phyloP scores from a whole-genome alignment of 2,329 filamentous ascomycete species.

The Pyrenochaeta sp. region DNA sequence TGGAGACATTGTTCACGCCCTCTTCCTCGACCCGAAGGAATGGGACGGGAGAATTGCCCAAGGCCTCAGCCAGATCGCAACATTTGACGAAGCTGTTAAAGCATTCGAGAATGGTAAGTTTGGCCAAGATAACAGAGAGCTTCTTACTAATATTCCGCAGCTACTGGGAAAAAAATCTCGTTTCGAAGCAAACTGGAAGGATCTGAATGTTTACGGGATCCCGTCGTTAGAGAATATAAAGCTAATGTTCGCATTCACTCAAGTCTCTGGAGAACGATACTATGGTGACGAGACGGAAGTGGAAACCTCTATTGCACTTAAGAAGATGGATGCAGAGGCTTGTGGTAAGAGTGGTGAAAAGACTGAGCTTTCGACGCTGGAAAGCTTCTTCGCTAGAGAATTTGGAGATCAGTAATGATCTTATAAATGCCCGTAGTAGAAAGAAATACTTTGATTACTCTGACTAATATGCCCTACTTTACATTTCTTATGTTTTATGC shows the following conservation, averaged over 20 bases:
- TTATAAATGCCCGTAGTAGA: too few relatives aligned
- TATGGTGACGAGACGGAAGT: slow-evolving; percentile 28
- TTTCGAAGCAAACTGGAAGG: slow-evolving; percentile 25
- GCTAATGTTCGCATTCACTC: slow-evolving; percentile 30
- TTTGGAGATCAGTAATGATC: not conserved
- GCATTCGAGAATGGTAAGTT: slow-evolving; percentile 47
- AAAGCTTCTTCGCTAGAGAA: slow-evolving; percentile 13
- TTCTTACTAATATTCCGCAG: slow-evolving; percentile 6
- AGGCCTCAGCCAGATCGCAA: slow-evolving; percentile 48
- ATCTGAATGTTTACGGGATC: slow-evolving; percentile 26
- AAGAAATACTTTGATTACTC: too few relatives aligned
- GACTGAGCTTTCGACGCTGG: slow-evolving; percentile 5
- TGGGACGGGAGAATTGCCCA: slow-evolving; percentile 51
- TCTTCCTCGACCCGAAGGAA: slow-evolving; percentile 52
- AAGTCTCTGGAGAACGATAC: slow-evolving; percentile 26
- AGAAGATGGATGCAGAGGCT: slow-evolving; percentile 24
- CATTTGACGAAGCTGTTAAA: slow-evolving; percentile 39
- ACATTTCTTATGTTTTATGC: too few relatives aligned
- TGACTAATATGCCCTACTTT: too few relatives aligned
- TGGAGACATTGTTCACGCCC: slow-evolving; percentile 58
- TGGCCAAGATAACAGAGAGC: not conserved
- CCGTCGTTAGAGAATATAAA: slow-evolving; percentile 27
- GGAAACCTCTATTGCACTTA: slow-evolving; percentile 21
- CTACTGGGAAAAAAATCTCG: slow-evolving; percentile 26
- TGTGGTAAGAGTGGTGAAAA: slow-evolving; percentile 15